These are phyloP conservation scores for Salpingoeca rosetta DNA, from an alignment of 78 protist species.

Conservation along the genomic window DNA sequence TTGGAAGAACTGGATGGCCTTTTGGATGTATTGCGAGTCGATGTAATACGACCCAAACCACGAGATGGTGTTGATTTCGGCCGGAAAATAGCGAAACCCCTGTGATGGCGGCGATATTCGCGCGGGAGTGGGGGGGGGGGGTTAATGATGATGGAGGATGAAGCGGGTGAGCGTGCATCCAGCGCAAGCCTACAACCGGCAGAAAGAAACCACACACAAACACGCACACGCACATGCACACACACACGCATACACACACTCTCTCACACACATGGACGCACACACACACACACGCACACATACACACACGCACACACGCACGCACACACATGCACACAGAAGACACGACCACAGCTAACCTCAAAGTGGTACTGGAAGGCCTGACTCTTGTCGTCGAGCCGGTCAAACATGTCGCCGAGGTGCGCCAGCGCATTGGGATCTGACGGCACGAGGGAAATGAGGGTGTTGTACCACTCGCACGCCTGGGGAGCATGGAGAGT, in stretches of 20 bases:
- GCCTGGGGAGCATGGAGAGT: too few species aligned
- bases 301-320: too few species aligned
- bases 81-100: constrained; percentile 41
- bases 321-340: too few species aligned
- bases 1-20: constrained; percentile 66
- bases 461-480: constrained; percentile 31
- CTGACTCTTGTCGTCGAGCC: constrained; percentile 38
- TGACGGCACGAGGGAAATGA: constrained; percentile 31
- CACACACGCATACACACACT: too few species aligned
- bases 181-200: neutral
- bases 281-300: too few species aligned
- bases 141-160: neutral
- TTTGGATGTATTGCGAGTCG: constrained; percentile 47
- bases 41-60: constrained; percentile 74
- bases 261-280: too few species aligned
- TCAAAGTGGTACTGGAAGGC: constrained; percentile 53
- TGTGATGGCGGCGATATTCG: too few species aligned
- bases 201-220: neutral
- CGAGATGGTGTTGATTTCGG: constrained; percentile 53
- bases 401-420: constrained; percentile 29
- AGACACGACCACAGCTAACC: too few species aligned
- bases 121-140: too few species aligned
- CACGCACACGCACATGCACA: neutral
- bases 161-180: neutral
- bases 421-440: constrained; percentile 49